Base-by-base conservation (phyloP, 2,329 filamentous ascomycete species). In the Neopestalotiopsis clavispora region DNA sequence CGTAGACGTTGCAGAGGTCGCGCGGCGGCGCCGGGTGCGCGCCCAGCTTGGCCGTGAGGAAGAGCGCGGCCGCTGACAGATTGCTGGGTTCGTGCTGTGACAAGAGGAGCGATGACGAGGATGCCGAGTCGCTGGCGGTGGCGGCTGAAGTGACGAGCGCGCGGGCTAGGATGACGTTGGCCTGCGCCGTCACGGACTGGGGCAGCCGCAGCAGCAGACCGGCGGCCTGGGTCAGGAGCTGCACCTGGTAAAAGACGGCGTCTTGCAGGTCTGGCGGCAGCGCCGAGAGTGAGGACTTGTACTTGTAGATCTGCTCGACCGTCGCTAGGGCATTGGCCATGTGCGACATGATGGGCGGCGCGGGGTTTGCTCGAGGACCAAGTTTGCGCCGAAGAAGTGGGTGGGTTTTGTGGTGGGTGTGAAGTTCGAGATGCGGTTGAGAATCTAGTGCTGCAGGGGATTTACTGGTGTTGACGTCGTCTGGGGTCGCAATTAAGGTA, bases 151-250 rank as follows among this genome's bases (percentile, higher is more conserved):
- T 79, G 30, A 94, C 83, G 91, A 93, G 97, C 81, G 94, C 96
- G 14, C 95, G 89, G 65, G 92, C 91, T 42, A 97, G 89, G 0
- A 96, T 81, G 56, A 98, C 90, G 76, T 95, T 93, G 3, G 95
- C 94, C 76, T 94, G 93, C 4, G 94, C 93, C 52, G 96, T 93
- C 52, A 94, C 89, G 73, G 94, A 93, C 78, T 97, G 94, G 6
- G 94, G 93, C 52, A 98, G 85, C 62, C 93, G 89, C 3, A 99
- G 86, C 20, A 98, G 87, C 65, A 97, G 86, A 38, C 93, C 93
- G 12, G 93, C 92, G 28, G 91, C 90, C 80, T 96, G 93, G 3
- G 92, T 93, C 58, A 95, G 87, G 73, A 88, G 88, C 77, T 92
- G 90, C 45, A 91, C 91, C 67, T 91, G 86, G 78, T 91, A 92